phyloP scores from a whole-genome alignment of 2,329 filamentous ascomycete species.

The Colletotrichum australisinense region DNA sequence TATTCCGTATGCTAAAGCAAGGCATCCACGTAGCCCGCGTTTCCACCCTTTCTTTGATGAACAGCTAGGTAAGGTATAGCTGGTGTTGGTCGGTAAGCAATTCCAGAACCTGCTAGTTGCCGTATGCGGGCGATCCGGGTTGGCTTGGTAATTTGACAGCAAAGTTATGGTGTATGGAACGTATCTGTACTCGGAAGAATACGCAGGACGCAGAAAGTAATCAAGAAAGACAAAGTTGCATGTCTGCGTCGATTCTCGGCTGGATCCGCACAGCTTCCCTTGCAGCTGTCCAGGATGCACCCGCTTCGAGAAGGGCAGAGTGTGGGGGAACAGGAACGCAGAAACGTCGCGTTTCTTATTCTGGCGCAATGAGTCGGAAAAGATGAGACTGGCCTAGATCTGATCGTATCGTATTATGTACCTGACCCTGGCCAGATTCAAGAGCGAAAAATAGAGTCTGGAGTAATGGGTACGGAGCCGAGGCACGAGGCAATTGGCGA shows the following conservation, averaged over 20 bases:
- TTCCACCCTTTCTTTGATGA: not conserved
- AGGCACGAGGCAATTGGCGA: not conserved
- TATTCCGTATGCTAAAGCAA: constrained; percentile 13
- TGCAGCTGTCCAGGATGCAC: constrained; percentile 17
- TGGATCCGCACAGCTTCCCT: constrained; percentile 25
- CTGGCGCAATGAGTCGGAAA: not conserved
- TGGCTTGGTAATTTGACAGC: not conserved
- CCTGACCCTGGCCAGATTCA: not conserved
- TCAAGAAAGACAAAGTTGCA: not conserved
- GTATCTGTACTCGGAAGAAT: not conserved
- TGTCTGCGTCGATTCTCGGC: constrained; percentile 9
- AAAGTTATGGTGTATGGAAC: not conserved
- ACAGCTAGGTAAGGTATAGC: not conserved
- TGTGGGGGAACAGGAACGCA: constrained; percentile 11
- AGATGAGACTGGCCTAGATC: not conserved
- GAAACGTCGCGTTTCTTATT: constrained; percentile 12
- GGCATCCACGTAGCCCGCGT: constrained; percentile 11
- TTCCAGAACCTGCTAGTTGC: not conserved
- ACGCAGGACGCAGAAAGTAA: not conserved
- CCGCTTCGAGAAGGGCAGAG: constrained; percentile 2
- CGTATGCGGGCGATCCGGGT: not conserved
- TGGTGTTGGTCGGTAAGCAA: not conserved
- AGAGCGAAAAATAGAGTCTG: not conserved
- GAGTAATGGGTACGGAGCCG: not conserved
- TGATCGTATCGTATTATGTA: not conserved